Evolutionary conservation across 805 yeast genomes (phyloP), one percentile per base, ranked within the genome.

Genomic region (Candida endomychidarum): DNA sequence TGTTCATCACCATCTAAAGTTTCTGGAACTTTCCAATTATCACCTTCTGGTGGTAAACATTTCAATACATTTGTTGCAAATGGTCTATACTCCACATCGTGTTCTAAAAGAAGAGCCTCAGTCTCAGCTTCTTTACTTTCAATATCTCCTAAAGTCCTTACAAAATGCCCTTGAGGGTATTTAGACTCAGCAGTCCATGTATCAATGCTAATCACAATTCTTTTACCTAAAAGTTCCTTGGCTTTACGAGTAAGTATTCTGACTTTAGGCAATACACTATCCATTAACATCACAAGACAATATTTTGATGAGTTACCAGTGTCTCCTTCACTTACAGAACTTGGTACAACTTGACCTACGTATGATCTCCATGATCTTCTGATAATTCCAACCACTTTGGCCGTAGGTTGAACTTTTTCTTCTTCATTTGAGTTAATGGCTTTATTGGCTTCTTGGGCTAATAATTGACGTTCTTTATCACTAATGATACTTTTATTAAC

Each of bases 61-160:
- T 80, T 93, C 56, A 93, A 69, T 0, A 95, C 99, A 40, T 88
- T 79, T 52, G 87, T 87, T 4, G 97, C 82, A 59, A 93, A 93
- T 19, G 98, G 99, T 51, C 96, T 77, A 59, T 89, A 93, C 56
- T 93, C 98, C 19, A 93, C 96, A 57, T 91, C 97, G 58, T 93
- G 96, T 58, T 93, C 99, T 42, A 93, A 67, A 37, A 93, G 65
- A 40, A 93, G 70, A 1, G 98, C 96, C 57, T 93, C 98, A 8
- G 96, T 91, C 65, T 93, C 99, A 2, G 99, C 98, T 53, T 83
- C 86, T 34, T 86, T 86, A 44, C 89, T 81, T 64, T 93, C 99
- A 36, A 91, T 78, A 14, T 78, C 90, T 48, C 99, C 99, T 22
- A 93, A 72, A 30, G 83, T 74, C 53, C 96, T 77, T 3, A 93